Percentiles rank a stretch among this genome's conserved stretches.
Conservation (phyloP, 202 grass and related monocot genomes). For the Schoenoplectus tabernaemontani region DNA sequence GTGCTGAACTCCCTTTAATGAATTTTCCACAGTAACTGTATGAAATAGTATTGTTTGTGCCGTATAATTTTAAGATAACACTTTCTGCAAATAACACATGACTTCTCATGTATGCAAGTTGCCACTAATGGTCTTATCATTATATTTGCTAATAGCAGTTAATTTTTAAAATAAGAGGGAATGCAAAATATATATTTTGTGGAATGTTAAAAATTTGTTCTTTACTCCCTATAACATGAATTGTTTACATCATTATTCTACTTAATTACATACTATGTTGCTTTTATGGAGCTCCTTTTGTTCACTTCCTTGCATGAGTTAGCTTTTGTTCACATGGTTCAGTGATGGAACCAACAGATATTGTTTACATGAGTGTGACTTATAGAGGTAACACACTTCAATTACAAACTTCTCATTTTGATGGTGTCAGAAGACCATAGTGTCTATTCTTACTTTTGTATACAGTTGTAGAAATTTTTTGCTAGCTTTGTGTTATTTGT, state of each 20-base stretch:
- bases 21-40: background rate
- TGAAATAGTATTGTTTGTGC: background rate
- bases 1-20: background rate
- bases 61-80: background rate
- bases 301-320: background rate
- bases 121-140: background rate
- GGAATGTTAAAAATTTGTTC: background rate
- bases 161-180: background rate
- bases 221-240: background rate
- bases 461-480: slow-evolving; percentile 4
- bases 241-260: background rate
- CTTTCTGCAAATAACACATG: background rate
- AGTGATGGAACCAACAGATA: background rate
- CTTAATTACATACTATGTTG: background rate
- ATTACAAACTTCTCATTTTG: background rate
- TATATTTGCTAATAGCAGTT: background rate
- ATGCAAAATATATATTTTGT: background rate
- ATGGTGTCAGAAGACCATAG: background rate
- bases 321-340: background rate
- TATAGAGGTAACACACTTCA: slow-evolving; percentile 15
- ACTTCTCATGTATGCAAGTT: slow-evolving; percentile 6
- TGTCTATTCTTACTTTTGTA: background rate
- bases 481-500: slow-evolving; percentile 35
- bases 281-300: background rate
- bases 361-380: background rate